Evolutionary conservation across 176 grass and related monocot species (phyloP).

Genomic region (Avena eriantha): DNA sequence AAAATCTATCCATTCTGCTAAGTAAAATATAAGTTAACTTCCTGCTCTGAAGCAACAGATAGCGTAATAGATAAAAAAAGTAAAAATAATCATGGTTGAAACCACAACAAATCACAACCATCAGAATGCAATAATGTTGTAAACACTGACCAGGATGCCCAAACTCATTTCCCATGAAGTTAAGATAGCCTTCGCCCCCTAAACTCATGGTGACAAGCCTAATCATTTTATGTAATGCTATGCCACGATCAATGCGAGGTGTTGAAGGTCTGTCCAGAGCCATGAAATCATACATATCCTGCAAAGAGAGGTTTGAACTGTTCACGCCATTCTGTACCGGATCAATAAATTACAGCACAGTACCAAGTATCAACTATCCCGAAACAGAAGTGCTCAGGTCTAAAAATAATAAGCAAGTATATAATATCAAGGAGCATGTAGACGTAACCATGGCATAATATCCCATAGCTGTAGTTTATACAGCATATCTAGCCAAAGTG

Average conservation of each 20-base stretch:
- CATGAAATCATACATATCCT: conserved; percentile 99
- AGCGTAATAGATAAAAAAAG: background rate
- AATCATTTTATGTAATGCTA: conserved; percentile 99
- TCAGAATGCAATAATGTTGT: conserved; percentile 51
- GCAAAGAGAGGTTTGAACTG: conserved; percentile 38
- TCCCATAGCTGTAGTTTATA: conserved; percentile 1
- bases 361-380: background rate
- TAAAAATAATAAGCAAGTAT: conserved; percentile 24
- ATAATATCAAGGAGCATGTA: conserved; percentile 6
- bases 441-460: background rate
- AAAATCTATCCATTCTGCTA: conserved; percentile 99
- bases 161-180: conserved; percentile 99
- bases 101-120: conserved; percentile 17
- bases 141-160: conserved; percentile 97
- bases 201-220: conserved; percentile 95
- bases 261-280: conserved; percentile 87
- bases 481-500: background rate
- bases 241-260: conserved; percentile 94
- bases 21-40: conserved; percentile 32
- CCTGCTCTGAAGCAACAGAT: conserved; percentile 14
- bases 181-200: conserved; percentile 97
- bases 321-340: conserved; percentile 9
- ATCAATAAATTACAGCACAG: conserved; percentile 32
- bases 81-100: background rate
- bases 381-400: background rate